These are phyloP conservation scores for Aristolochia contorta DNA, from an alignment of 164 flowering plant genomes.

Conservation along the genomic window DNA sequence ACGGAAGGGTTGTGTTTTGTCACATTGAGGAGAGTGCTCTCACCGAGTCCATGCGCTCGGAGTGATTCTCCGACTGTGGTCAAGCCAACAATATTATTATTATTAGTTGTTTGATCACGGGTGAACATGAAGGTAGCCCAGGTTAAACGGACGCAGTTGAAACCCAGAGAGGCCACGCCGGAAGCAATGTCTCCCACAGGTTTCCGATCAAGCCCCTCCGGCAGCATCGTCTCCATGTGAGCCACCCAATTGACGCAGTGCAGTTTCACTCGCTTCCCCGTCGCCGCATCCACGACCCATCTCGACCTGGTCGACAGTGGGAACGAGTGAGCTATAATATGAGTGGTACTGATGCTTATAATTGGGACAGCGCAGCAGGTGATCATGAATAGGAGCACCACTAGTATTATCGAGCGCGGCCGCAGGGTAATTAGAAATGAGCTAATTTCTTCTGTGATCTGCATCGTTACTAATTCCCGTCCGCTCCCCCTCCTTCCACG, in stretches of 20 bases:
- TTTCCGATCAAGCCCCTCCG: constrained; percentile 38
- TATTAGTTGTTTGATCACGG: too few relatives aligned
- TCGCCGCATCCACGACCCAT: constrained; percentile 30
- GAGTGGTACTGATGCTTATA: neutral
- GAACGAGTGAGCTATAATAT: constrained; percentile 9
- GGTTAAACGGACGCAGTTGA: constrained; percentile 47
- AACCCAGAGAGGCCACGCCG: constrained; percentile 22
- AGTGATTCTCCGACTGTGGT: constrained; percentile 23
- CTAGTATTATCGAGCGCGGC: too few relatives aligned
- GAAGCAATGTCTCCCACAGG: constrained; percentile 24
- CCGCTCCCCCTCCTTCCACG: too few relatives aligned
- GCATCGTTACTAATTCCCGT: too few relatives aligned
- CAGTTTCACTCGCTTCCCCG: constrained; percentile 37
- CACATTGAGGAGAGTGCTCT: constrained; percentile 20
- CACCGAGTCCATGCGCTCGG: constrained; percentile 7
- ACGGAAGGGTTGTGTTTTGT: constrained; percentile 22
- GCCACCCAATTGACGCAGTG: constrained; percentile 44
- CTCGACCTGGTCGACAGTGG: constrained; percentile 34
- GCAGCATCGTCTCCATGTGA: constrained; percentile 33
- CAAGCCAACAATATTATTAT: too few relatives aligned
- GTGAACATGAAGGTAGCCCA: constrained; percentile 42
- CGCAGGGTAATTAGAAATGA: neutral
- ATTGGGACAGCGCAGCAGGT: neutral
- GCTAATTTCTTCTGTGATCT: too few relatives aligned
- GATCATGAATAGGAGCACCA: neutral